A percentile compares a stretch with the other conserved stretches of the same genome.
phyloP scores from a whole-genome alignment of 1,284 basidiomycete species.

The Laetiporus sulphureus region DNA sequence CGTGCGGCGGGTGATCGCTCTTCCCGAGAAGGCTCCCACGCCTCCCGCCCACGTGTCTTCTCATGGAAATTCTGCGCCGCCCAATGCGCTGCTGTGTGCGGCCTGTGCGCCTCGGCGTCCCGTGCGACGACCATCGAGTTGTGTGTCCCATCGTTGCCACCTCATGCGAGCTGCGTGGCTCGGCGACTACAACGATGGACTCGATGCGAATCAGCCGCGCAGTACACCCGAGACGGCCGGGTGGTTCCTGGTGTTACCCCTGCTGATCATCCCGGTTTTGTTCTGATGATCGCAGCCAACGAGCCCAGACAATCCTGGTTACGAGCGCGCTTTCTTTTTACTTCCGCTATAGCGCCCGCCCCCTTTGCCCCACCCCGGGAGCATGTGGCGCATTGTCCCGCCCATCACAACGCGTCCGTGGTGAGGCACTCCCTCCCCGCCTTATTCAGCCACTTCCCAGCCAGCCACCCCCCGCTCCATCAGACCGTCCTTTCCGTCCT shows the following conservation, averaged over 20 bases:
- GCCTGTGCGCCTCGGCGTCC: neutral
- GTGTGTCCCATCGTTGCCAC: no score
- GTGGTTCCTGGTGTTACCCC: no score
- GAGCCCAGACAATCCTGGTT: neutral
- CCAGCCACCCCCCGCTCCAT: no score
- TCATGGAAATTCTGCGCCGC: conserved; percentile 13
- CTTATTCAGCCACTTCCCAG: no score
- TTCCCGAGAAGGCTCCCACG: conserved; percentile 13
- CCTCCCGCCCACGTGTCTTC: conserved; percentile 22
- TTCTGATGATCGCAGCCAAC: neutral
- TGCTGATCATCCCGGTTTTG: neutral
- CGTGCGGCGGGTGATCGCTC: conserved; percentile 11
- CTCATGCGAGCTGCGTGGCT: no score
- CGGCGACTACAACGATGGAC: no score
- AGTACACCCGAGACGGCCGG: neutral
- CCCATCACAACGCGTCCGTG: conserved; percentile 18
- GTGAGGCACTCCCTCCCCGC: conserved; percentile 14
- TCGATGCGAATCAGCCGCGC: neutral
- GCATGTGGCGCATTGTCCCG: conserved; percentile 13
- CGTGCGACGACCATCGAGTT: neutral
- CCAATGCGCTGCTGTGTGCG: conserved; percentile 8
- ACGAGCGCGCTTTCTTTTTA: neutral
- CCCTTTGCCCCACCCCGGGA: conserved; percentile 6
- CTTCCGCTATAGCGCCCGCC: conserved; percentile 2
- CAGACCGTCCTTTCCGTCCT: no score